Conservation (phyloP, 116 monocot species). For the Cymodocea nodosa region DNA sequence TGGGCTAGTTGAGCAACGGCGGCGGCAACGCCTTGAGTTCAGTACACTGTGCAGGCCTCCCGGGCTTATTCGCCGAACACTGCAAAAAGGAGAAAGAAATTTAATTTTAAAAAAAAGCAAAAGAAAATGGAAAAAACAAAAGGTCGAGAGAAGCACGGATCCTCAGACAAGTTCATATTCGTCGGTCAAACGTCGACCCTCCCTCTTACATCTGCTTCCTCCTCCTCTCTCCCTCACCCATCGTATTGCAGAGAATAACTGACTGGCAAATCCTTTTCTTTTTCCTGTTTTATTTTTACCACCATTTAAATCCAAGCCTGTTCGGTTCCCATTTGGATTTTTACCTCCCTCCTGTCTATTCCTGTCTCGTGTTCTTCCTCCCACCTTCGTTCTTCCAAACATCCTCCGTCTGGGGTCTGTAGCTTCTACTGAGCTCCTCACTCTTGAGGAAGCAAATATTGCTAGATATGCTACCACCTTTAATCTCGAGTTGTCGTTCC, state of each 20-base stretch:
- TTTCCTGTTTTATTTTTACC: background rate
- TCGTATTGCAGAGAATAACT: background rate
- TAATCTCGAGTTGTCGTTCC: background rate
- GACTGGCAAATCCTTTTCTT: background rate
- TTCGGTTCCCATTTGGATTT: background rate
- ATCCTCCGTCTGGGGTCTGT: too few relatives aligned
- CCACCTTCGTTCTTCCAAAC: background rate
- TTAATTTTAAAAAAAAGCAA: too few relatives aligned
- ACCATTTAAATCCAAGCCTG: background rate
- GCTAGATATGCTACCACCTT: background rate
- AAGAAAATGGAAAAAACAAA: background rate
- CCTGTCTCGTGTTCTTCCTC: background rate
- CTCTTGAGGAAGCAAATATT: background rate
- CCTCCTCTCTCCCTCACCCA: background rate
- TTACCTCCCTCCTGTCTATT: background rate
- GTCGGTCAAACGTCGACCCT: background rate
- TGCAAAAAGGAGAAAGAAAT: too few relatives aligned
- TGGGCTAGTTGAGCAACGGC: too few relatives aligned
- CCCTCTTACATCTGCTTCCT: background rate
- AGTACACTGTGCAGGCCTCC: too few relatives aligned
- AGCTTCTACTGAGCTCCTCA: too few relatives aligned
- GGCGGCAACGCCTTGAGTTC: too few relatives aligned
- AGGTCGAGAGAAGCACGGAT: background rate
- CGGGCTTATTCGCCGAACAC: too few relatives aligned
- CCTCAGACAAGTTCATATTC: background rate